phyloP scores from a whole-genome alignment of 441 rosid genomes.

The Populus hybrid region DNA sequence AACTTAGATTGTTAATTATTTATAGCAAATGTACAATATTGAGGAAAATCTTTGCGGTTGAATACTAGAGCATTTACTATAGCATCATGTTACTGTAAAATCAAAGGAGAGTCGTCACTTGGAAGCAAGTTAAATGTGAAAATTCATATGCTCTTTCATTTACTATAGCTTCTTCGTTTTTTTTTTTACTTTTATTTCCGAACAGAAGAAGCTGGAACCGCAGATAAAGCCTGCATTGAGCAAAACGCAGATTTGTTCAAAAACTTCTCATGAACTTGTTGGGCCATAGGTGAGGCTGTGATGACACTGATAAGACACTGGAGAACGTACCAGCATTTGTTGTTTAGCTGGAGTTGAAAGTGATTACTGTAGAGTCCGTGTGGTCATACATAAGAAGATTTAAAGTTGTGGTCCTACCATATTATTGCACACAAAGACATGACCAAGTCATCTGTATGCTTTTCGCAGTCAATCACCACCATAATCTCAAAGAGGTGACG shows the following conservation, averaged over 20 bases:
- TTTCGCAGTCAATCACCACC: not conserved
- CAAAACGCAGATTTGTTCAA: not conserved
- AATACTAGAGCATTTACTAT: not conserved
- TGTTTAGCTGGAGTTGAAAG: not conserved
- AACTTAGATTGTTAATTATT: not conserved
- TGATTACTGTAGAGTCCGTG: not conserved
- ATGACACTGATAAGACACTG: not conserved
- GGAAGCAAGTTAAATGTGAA: too few species aligned
- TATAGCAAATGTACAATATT: not conserved
- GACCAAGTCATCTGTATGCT: not conserved
- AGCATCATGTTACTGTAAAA: too few species aligned
- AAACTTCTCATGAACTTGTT: not conserved
- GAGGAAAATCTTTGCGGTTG: not conserved
- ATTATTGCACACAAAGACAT: not conserved
- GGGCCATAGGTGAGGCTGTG: not conserved
- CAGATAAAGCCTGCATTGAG: too few species aligned
- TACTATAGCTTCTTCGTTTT: too few species aligned
- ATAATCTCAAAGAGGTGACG: not conserved
- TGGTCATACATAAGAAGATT: not conserved
- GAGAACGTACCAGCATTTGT: not conserved
- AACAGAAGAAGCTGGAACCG: too few species aligned
- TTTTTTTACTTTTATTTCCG: too few species aligned
- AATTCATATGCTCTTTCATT: too few species aligned
- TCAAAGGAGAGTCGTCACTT: too few species aligned
- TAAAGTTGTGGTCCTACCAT: not conserved